Base-by-base conservation (phyloP, 2,329 filamentous ascomycete genomes). In the Cladosporium sp. region DNA sequence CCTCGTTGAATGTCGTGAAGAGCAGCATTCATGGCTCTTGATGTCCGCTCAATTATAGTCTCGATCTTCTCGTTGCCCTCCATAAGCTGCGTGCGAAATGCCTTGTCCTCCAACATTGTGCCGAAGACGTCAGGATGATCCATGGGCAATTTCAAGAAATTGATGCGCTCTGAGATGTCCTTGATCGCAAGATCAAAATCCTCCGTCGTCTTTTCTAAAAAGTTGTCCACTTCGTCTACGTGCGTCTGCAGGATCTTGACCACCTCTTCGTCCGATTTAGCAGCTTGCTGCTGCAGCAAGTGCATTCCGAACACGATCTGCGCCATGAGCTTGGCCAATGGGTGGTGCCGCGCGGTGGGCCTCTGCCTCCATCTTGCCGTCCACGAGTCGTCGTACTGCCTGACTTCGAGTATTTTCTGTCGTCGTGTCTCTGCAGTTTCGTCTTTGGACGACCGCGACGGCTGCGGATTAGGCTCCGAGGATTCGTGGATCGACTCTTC, bases 231-330 rank as follows among this genome's bases (percentile, higher is more conserved):
- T 78, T 98, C 94, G 74, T 97, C 92, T 68, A 98, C 95, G 77
- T 98, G 94, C 15, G 87, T 88, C 75, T 97, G 92, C 65, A 98
- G 83, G 63, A 98, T 98, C 70, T 86, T 88, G 69, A 97, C 89
- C 14, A 97, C 94, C 76, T 96, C 92, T 38, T 88, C 85, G 71
- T 96, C 91, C 71, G 92, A 96, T 78, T 94, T 96, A 63, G 95
- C 93, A 77, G 96, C 87, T 68, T 89, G 88, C 73, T 93, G 89
- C 65, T 96, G 87, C 66, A 98, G 81, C 54, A 98, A 83, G 77
- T 97, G 93, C 44, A 98, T 89, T 24, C 95, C 94, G 77, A 98
- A 98, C 1, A 92, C 90, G 71, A 98, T 93, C 78, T 98, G 94
- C 18, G 94, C 89, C 75, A 96, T 87, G 59, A 97, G 86, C 80